phyloP scores from a whole-genome alignment of 202 grass and related monocot species.

The Schoenoplectus tabernaemontani region DNA sequence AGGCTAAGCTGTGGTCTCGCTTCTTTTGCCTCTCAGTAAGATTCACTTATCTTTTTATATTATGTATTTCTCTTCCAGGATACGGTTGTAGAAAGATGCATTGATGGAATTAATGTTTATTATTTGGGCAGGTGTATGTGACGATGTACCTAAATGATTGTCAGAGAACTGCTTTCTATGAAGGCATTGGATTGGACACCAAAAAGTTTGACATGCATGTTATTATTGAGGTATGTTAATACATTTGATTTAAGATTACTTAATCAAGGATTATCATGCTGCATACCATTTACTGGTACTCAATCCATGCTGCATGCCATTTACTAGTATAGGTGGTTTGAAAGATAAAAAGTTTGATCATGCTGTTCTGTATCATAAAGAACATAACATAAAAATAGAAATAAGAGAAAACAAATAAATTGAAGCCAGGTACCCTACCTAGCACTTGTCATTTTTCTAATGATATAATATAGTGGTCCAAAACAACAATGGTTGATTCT shows the following conservation, averaged over 20 bases:
- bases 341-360: neutral
- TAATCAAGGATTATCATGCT: neutral
- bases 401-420: neutral
- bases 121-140: slow-evolving; percentile 72
- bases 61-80: neutral
- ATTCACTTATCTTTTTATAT: neutral
- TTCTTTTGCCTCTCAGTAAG: slow-evolving; percentile 99
- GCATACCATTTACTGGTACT: neutral
- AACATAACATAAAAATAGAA: neutral
- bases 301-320: neutral
- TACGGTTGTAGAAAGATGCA: neutral
- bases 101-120: slow-evolving; percentile 5
- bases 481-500: neutral
- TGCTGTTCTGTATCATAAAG: neutral
- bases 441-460: no score
- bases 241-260: neutral
- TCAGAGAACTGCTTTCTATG: slow-evolving; percentile 74
- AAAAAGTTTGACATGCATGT: slow-evolving; percentile 99
- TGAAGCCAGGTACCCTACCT: no score
- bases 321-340: neutral
- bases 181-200: slow-evolving; percentile 84
- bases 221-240: slow-evolving; percentile 71
- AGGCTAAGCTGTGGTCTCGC: slow-evolving; percentile 92
- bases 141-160: slow-evolving; percentile 99
- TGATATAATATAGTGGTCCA: no score